A percentile compares a stretch with the other conserved stretches of the same genome.
phyloP scores from a whole-genome alignment of 129 eudicot species.

The Centella asiatica region DNA sequence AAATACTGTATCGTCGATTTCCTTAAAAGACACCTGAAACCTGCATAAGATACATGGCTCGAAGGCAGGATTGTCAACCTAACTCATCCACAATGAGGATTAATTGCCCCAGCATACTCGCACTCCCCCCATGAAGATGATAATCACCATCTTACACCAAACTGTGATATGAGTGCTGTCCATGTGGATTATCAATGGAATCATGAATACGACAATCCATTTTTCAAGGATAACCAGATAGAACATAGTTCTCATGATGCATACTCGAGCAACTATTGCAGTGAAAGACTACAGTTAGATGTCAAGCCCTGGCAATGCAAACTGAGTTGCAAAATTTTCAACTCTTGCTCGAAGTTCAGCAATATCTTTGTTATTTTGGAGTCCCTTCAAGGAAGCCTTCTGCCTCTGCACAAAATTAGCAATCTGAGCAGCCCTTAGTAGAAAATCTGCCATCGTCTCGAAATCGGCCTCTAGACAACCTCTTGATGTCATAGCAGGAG shows the following conservation, averaged over 20 bases:
- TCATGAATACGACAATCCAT: not conserved
- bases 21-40: no score
- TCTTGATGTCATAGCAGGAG: conserved; percentile 89
- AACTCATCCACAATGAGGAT: no score
- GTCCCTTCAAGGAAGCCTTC: conserved; percentile 63
- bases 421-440: conserved; percentile 74
- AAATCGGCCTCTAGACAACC: conserved; percentile 86
- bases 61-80: no score
- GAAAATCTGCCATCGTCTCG: conserved; percentile 75
- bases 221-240: not conserved
- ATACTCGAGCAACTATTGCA: not conserved
- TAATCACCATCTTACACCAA: not conserved
- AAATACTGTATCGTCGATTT: no score
- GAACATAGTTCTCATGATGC: not conserved
- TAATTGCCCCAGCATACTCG: no score
- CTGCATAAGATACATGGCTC: not conserved
- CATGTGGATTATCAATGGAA: not conserved
- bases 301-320: conserved; percentile 85
- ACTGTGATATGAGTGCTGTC: not conserved
- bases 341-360: conserved; percentile 50
- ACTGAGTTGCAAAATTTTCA: conserved; percentile 69
- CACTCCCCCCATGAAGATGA: not conserved
- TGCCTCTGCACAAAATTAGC: conserved; percentile 56
- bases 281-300: not conserved
- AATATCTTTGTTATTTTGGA: conserved; percentile 65